phyloP scores from a whole-genome alignment of 768 basidiomycete species.

The Hericium coralloides region DNA sequence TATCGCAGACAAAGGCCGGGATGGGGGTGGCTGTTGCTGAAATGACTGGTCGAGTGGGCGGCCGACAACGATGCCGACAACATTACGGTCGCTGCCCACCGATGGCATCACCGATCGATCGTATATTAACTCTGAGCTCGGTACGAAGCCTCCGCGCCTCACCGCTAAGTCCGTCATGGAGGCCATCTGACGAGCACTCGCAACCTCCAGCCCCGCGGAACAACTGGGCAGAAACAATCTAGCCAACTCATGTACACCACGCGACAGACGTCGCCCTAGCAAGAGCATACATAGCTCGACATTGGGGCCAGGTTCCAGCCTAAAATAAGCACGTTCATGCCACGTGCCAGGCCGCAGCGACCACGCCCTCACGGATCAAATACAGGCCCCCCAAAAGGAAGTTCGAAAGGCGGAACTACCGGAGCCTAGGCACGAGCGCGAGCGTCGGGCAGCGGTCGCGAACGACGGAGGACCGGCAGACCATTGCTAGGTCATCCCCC shows the following conservation, averaged over 20 bases:
- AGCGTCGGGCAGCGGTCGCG: not conserved
- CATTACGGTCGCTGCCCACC: too few relatives aligned
- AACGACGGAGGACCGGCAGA: not conserved
- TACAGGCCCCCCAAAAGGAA: not conserved
- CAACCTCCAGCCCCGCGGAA: too few relatives aligned
- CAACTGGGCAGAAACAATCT: too few relatives aligned
- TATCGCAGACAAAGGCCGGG: too few relatives aligned
- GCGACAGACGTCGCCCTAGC: not conserved
- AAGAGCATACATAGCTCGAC: too few relatives aligned
- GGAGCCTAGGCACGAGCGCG: not conserved
- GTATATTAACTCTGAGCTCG: not conserved
- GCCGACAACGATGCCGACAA: too few relatives aligned
- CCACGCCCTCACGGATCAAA: not conserved
- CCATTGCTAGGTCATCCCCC: too few relatives aligned
- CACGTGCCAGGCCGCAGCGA: not conserved
- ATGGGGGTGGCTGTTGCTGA: too few relatives aligned
- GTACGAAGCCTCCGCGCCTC: not conserved
- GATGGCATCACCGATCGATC: not conserved
- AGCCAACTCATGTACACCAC: not conserved
- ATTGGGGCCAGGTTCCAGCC: too few relatives aligned
- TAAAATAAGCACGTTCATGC: not conserved
- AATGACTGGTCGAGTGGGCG: too few relatives aligned
- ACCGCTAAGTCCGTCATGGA: not conserved
- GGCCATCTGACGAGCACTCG: too few relatives aligned
- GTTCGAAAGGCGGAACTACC: too few relatives aligned